A percentile compares a stretch with the other conserved stretches of the same genome.
These are phyloP conservation scores for Ceratocystis ficicola DNA, from an alignment of 2,329 filamentous ascomycete species.

Conservation along the genomic window DNA sequence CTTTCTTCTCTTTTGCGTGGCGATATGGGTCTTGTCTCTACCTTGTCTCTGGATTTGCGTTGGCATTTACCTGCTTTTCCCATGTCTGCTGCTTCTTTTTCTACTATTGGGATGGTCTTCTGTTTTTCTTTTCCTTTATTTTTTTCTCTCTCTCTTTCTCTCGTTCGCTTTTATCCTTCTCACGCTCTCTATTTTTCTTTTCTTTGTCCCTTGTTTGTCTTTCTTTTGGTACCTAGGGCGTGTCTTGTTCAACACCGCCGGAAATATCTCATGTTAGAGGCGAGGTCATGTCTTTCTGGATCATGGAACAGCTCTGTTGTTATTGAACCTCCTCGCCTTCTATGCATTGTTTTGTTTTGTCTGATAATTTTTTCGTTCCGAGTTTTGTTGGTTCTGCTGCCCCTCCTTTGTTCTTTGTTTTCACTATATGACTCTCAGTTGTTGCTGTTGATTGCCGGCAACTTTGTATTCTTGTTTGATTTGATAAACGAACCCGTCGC, in stretches of 20 bases:
- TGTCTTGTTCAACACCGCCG: slow-evolving; percentile 10
- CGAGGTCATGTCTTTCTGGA: slow-evolving; percentile 12
- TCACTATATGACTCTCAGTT: slow-evolving; percentile 18
- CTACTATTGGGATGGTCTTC: neutral
- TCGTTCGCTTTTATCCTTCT: slow-evolving; percentile 5
- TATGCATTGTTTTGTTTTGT: slow-evolving; percentile 10
- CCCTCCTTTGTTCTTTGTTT: slow-evolving; percentile 18
- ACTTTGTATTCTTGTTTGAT: slow-evolving; percentile 8
- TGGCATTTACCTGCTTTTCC: neutral
- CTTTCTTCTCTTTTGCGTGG: neutral
- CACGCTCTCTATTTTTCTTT: slow-evolving; percentile 10
- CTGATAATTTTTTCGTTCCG: neutral
- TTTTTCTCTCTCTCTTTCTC: neutral
- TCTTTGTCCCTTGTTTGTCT: slow-evolving; percentile 10
- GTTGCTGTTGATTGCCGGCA: slow-evolving; percentile 9
- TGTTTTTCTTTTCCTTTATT: slow-evolving; percentile 6
- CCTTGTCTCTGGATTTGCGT: neutral
- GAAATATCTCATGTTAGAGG: slow-evolving; percentile 7
- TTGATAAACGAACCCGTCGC: neutral
- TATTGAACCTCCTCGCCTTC: neutral
- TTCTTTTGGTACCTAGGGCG: slow-evolving; percentile 11
- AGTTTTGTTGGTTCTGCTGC: neutral
- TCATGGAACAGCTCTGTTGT: slow-evolving; percentile 6
- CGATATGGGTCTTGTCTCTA: neutral
- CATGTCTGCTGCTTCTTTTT: slow-evolving; percentile 4